A percentile compares a stretch with the other conserved stretches of the same genome.
These are phyloP conservation scores for Ophiostoma sp. DNA, from an alignment of 2,329 filamentous ascomycete species.

Conservation along the genomic window DNA sequence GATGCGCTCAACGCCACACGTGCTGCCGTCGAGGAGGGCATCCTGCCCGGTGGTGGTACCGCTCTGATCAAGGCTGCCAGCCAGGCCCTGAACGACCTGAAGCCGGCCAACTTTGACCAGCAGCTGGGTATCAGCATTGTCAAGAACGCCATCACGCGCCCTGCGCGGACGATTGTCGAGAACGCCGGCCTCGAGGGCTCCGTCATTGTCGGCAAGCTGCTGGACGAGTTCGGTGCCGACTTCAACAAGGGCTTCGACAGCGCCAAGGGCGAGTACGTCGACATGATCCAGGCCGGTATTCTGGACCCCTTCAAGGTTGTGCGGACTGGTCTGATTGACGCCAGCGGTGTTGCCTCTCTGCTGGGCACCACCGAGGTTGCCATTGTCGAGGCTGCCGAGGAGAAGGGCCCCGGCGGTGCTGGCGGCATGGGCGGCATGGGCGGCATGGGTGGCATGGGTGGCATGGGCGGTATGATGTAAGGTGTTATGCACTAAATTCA, in stretches of 20 bases:
- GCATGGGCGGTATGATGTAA: slow-evolving; percentile 61
- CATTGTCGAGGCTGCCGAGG: slow-evolving; percentile 91
- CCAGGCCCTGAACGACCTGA: slow-evolving; percentile 77
- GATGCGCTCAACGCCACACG: slow-evolving; percentile 97
- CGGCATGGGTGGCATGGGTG: slow-evolving; percentile 50
- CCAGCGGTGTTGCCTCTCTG: slow-evolving; percentile 91
- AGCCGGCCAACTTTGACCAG: slow-evolving; percentile 96
- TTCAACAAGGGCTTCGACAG: slow-evolving; percentile 99
- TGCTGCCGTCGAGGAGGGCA: slow-evolving; percentile 97
- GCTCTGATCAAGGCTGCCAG: slow-evolving; percentile 94
- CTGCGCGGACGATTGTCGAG: slow-evolving; percentile 92
- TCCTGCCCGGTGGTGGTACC: slow-evolving; percentile 96
- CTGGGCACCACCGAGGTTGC: slow-evolving; percentile 97
- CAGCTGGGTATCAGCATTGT: slow-evolving; percentile 96
- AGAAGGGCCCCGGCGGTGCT: slow-evolving; percentile 70
- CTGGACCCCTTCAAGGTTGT: slow-evolving; percentile 99
- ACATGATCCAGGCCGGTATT: slow-evolving; percentile 97
- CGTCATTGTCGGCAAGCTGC: slow-evolving; percentile 95
- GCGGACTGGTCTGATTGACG: slow-evolving; percentile 89
- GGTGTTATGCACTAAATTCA: slow-evolving; percentile 21
- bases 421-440: slow-evolving; percentile 54
- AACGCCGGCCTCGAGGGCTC: slow-evolving; percentile 95
- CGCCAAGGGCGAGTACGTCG: slow-evolving; percentile 93
- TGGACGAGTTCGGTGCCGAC: slow-evolving; percentile 81
- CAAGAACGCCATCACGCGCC: slow-evolving; percentile 95